phyloP scores from a whole-genome alignment of 2,329 filamentous ascomycete genomes.

The Pseudogymnoascus sp. region DNA sequence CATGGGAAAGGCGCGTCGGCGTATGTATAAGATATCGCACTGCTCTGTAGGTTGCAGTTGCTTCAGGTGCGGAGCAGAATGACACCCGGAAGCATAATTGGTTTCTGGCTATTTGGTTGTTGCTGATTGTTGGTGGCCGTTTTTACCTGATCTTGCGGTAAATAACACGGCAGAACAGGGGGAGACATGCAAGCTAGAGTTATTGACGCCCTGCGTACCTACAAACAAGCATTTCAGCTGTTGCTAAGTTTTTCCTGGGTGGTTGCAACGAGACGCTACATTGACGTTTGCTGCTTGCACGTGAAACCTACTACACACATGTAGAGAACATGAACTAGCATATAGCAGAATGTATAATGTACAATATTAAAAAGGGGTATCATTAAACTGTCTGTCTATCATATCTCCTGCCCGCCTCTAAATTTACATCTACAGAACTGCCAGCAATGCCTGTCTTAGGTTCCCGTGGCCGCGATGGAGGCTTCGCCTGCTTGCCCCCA shows the following conservation, averaged over 20 bases:
- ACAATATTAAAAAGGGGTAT: slow-evolving; percentile 4
- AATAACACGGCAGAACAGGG: slow-evolving; percentile 1
- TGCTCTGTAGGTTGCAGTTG: not conserved
- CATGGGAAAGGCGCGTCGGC: not conserved
- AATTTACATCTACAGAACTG: not conserved
- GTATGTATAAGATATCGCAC: slow-evolving; percentile 4
- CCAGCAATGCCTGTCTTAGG: not conserved
- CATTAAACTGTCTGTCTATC: slow-evolving; percentile 5
- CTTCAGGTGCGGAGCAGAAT: not conserved
- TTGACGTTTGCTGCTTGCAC: not conserved
- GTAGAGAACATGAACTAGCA: not conserved
- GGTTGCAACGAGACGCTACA: not conserved
- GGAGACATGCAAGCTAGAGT: not conserved
- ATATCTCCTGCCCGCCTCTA: not conserved
- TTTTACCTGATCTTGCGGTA: slow-evolving; percentile 5
- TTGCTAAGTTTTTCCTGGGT: not conserved
- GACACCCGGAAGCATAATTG: not conserved
- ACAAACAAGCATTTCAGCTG: not conserved
- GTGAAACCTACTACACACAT: not conserved
- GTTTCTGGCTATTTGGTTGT: not conserved
- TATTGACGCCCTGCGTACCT: not conserved
- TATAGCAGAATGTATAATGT: not conserved
- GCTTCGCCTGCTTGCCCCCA: not conserved
- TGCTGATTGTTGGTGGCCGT: not conserved
- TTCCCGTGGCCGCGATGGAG: not conserved